Percentiles rank a stretch among this genome's conserved stretches.
phyloP scores from a whole-genome alignment of 129 eudicot species.

The Ambrosia trifida region DNA sequence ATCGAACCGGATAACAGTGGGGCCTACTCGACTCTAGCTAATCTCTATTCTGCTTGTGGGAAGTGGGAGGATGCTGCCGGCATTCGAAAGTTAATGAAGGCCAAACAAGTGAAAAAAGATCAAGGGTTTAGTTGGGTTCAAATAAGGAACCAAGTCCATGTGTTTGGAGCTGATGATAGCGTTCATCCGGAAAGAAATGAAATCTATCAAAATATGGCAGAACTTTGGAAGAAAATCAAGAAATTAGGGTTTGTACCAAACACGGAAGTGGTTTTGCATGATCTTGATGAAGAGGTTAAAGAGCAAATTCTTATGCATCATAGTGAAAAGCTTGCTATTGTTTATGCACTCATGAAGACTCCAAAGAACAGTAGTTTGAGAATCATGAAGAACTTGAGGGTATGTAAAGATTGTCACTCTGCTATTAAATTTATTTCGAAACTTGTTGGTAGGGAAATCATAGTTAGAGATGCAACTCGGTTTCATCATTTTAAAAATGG shows the following conservation, averaged over 20 bases:
- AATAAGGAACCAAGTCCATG: slow-evolving; percentile 55
- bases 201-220: slow-evolving; percentile 54
- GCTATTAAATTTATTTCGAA: slow-evolving; percentile 73
- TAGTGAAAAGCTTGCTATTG: slow-evolving; percentile 85
- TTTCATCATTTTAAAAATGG: slow-evolving; percentile 81
- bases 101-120: slow-evolving; percentile 71
- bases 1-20: slow-evolving; percentile 81
- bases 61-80: slow-evolving; percentile 82
- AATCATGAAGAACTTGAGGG: slow-evolving; percentile 86
- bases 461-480: slow-evolving; percentile 86
- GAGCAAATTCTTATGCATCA: slow-evolving; percentile 80
- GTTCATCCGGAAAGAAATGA: slow-evolving; percentile 69
- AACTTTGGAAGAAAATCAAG: slow-evolving; percentile 79
- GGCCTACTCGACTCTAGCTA: slow-evolving; percentile 77
- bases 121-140: slow-evolving; percentile 90
- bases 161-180: slow-evolving; percentile 79
- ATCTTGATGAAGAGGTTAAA: slow-evolving; percentile 79
- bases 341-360: slow-evolving; percentile 61
- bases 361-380: slow-evolving; percentile 61
- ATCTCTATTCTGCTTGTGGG: slow-evolving; percentile 74
- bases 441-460: slow-evolving; percentile 73
- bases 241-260: slow-evolving; percentile 75
- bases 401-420: slow-evolving; percentile 82
- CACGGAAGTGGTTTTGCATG: slow-evolving; percentile 69
- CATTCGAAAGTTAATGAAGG: slow-evolving; percentile 69